Conservation (phyloP, 805 yeast species). For the Ogataea polymorpha region DNA sequence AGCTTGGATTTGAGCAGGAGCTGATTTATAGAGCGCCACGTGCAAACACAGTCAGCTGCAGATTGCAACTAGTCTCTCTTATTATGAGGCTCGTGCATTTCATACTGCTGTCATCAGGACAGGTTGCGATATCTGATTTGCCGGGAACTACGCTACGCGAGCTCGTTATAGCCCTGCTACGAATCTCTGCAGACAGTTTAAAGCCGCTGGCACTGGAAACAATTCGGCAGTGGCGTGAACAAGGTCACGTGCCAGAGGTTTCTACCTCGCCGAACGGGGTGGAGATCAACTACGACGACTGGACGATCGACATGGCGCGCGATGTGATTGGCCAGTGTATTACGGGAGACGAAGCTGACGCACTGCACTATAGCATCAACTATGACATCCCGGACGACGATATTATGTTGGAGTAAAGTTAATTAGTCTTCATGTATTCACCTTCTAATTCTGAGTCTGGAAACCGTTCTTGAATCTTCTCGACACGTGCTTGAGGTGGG, state of each 20-base stretch:
- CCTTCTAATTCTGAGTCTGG: conserved; percentile 57
- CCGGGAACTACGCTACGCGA: conserved; percentile 29
- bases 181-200: conserved; percentile 32
- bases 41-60: conserved; percentile 34
- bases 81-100: conserved; percentile 39
- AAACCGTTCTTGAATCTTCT: conserved; percentile 99
- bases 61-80: conserved; percentile 41
- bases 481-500: conserved; percentile 93
- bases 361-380: conserved; percentile 65
- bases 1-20: conserved; percentile 49
- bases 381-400: conserved; percentile 29
- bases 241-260: conserved; percentile 19
- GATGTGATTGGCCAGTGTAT: conserved; percentile 65
- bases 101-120: conserved; percentile 31
- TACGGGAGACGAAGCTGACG: conserved; percentile 78
- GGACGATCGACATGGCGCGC: conserved; percentile 64
- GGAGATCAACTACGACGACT: conserved; percentile 59
- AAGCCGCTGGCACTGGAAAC: conserved; percentile 25
- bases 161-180: conserved; percentile 29
- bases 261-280: conserved; percentile 49
- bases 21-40: conserved; percentile 43
- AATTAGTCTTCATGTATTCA: conserved; percentile 14
- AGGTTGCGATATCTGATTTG: conserved; percentile 24
- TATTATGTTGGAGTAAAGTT: conserved; percentile 16
- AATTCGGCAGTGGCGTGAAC: conserved; percentile 21